Evolutionary conservation across 1,284 basidiomycete genomes (phyloP), one percentile per base, ranked within the genome.

Genomic region (Microbotryum silenes-acaulis): DNA sequence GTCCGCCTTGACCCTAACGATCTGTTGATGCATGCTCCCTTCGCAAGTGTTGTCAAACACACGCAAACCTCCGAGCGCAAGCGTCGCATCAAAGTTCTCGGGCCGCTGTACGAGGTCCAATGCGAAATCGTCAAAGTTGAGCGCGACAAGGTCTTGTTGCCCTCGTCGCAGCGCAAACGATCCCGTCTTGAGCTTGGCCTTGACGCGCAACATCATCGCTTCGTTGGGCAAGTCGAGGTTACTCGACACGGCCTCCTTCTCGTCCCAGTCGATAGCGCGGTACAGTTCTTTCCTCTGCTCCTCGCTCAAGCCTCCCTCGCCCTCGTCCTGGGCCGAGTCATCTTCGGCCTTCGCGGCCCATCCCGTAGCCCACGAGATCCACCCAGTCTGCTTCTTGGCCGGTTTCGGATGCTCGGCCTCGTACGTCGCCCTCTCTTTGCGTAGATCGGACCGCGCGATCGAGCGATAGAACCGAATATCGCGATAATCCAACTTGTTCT

Each of bases 381-480:
- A 96, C 60, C 83, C 80, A 47, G 70, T 68, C 78, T 76, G 63
- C 64, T 65, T 61, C 61, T 50, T 55, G 44, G 78, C 58, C 27
- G 75, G 72, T 64, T 79, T 70, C 31, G 27, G 64, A 72, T 51
- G 70, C 75, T 90, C 86, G 9, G 88, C 75, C 62, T 80, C 81
- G 72, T 83, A 83, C 21, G 63, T 66, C n/a, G 59, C 65, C 42
- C 84, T 80, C 71, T 98, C 91, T 73, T 96, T 92, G 69, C 87
- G 86, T 20, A 97, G 79, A 68, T 87, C 86, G 8, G 89, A 91
- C 9, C 91, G 85, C 1, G 92, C 91, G 63, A 99, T 91, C 4
- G 93, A 97, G 27, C 96, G 85, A 78, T 97, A 99, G 77, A 97
- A 97, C 14, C 96, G 87, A 57, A 99, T 88, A 72, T 98, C 96